Base-by-base conservation (phyloP, 1,139 yeast genomes). In the Yamadazyma oceani region DNA sequence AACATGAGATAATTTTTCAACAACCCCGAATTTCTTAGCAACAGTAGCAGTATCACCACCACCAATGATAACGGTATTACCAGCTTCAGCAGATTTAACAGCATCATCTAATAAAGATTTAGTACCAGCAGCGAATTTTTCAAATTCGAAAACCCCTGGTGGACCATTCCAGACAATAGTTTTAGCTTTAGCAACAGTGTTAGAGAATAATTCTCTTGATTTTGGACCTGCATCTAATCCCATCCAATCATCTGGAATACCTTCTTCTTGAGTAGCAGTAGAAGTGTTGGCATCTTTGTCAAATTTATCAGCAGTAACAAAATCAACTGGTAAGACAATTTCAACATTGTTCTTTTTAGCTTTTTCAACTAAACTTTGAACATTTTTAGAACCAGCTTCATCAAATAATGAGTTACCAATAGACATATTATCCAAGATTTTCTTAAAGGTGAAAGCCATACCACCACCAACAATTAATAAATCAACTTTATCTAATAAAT, bases 1-100 rank as follows among this genome's bases (percentile, higher is more conserved):
- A 51, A 90, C 96, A 71, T 90, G 97, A 40, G 96, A 87, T 61
- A 90, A 80, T 77, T 89, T 86, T 64, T 86, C 95, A 57, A 87
- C 92, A 50, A 82, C 96, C 62, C 96, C 96, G 69, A 73, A 90
- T 78, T 90, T 90, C 86, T 89, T 89, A 58, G 96, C 96, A 52
- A 89, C 97, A 53, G 97, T 90, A 53, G 97, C 97, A 58, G 97
- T 90, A 73, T 90, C 97, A 78, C 97, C 97, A 81, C 97, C 97
- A 67, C 97, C 97, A 57, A 90, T 85, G 69, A 92, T 92, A 50
- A 89, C 96, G 53, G 96, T 87, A 76, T 88, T 84, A 62, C 96
- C 96, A 45, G 78, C 78, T 66, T 80, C 82, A 56, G 90, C 87
- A 48, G 95, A 85, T 64, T 78, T 75, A 54, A 88, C 95, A 58